phyloP scores from a whole-genome alignment of 257 asterid species.

The Solanum gracilifrons region DNA sequence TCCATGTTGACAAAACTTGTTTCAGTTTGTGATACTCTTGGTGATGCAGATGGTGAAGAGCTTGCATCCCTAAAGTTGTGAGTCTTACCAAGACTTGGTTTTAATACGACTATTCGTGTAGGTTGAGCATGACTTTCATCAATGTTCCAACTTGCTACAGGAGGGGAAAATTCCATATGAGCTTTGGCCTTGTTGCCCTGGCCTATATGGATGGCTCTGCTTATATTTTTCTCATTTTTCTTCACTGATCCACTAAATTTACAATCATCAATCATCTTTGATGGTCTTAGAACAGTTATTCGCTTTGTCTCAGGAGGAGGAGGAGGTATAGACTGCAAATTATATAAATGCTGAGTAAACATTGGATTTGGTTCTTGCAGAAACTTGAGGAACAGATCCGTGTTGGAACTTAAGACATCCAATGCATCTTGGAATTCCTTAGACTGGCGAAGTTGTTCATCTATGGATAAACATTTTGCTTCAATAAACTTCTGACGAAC shows the following conservation, averaged over 20 bases:
- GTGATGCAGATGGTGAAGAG: conserved; percentile 45
- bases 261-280: conserved; percentile 43
- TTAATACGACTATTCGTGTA: conserved; percentile 90
- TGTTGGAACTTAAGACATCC: conserved; percentile 79
- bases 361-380: conserved; percentile 83
- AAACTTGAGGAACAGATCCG: conserved; percentile 76
- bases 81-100: conserved; percentile 62
- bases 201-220: conserved; percentile 17
- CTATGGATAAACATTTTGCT: conserved; percentile 78
- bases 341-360: conserved; percentile 47
- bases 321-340: conserved; percentile 46
- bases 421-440: conserved; percentile 82
- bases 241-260: conserved; percentile 31
- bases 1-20: conserved; percentile 41
- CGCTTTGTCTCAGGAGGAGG: conserved; percentile 73
- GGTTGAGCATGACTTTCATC: conserved; percentile 54
- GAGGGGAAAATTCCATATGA: conserved; percentile 27
- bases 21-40: conserved; percentile 26
- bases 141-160: conserved; percentile 31
- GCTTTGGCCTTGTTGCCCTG: conserved; percentile 25
- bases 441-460: conserved; percentile 70
- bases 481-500: conserved; percentile 88
- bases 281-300: conserved; percentile 88
- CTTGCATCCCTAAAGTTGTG: conserved; percentile 31
- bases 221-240: conserved; percentile 31